Conservation (phyloP, 2,329 filamentous ascomycete genomes). For the Pseudovirgaria hyperparasitica region DNA sequence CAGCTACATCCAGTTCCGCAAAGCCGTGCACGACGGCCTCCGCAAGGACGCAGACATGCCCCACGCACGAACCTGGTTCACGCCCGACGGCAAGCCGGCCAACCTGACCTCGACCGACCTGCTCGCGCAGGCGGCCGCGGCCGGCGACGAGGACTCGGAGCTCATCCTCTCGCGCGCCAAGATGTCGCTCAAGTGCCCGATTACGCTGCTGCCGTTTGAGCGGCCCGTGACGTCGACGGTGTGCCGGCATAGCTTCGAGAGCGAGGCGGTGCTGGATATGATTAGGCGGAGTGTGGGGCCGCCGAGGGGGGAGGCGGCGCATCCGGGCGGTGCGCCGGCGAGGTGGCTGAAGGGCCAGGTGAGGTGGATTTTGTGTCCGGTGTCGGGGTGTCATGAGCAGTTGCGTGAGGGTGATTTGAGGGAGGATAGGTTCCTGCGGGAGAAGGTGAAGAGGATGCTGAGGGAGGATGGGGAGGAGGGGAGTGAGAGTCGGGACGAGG, state of each 20-base stretch:
- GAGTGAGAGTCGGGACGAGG: no score
- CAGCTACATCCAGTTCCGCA: conserved; percentile 48
- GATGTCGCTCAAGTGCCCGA: conserved; percentile 55
- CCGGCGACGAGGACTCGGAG: conserved; percentile 53
- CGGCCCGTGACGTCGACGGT: conserved; percentile 54
- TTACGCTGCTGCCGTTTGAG: conserved; percentile 51
- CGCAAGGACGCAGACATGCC: conserved; percentile 42
- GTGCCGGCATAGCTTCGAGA: conserved; percentile 65
- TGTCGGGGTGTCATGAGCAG: no score
- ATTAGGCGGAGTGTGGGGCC: conserved; percentile 22
- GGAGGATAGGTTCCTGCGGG: no score
- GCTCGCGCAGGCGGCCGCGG: conserved; percentile 19
- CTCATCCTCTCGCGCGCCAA: conserved; percentile 52
- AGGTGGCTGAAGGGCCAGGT: no score
- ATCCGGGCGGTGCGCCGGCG: no score
- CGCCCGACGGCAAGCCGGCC: conserved; percentile 31
- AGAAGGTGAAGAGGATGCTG: no score
- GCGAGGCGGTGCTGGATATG: conserved; percentile 46
- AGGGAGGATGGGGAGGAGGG: no score
- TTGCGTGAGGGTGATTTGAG: no score
- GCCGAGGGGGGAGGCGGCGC: no score
- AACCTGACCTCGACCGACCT: conserved; percentile 24
- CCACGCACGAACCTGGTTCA: conserved; percentile 50
- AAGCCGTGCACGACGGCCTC: conserved; percentile 47
- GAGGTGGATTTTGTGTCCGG: no score